Base-by-base conservation (phyloP, 768 basidiomycete species). In the Ramaria rubella region DNA sequence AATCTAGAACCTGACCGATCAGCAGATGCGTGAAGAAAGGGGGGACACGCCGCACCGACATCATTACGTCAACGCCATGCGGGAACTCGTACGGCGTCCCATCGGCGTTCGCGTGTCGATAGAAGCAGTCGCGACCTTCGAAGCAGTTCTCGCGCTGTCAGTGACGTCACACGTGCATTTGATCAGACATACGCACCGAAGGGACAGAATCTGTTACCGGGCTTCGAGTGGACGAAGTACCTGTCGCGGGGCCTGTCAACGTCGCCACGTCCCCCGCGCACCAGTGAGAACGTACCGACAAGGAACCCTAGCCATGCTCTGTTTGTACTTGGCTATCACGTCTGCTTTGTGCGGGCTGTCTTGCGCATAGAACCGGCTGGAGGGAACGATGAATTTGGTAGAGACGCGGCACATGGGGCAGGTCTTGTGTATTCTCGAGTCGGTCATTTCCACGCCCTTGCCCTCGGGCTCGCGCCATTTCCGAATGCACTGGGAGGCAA, bases 341-440 rank as follows among this genome's bases (percentile, higher is more conserved):
- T 68, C 72, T 14, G 67, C 67, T 68, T 87, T 90, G 52, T 75
- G 75, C 9, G 75, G 68, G 55, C 80, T 72, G 3, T 74, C 80
- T 2, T 80, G 75, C 15, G 76, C 75, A 65, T 76, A 83, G 68
- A 83, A 90, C 44, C 74, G 72, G n/a, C 82, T 83, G 2, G 87
- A 88, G 0, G 89, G 89, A 11, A 80, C 85, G 30, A 89, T 80
- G 59, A 85, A 90, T 48, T 75, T 78, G 40, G 87, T 86, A 4
- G 75, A 63, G 2, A 76, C 67, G 30, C 90, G 83, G 65, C 89
- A 91, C 72, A 87, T 81, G 0, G 90, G 89, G 64, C 90, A 92
- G 43, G 78, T 82, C 73, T 90, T 90, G 60, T 78, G 83, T 52
- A 78, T 81, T 21, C 78, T 80, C 5, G 84, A 82, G 34, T 72